Percentiles rank a stretch among this genome's conserved stretches.
These are phyloP conservation scores for Nigrograna mackinnonii DNA, from an alignment of 2,329 filamentous ascomycete species.

Conservation along the genomic window DNA sequence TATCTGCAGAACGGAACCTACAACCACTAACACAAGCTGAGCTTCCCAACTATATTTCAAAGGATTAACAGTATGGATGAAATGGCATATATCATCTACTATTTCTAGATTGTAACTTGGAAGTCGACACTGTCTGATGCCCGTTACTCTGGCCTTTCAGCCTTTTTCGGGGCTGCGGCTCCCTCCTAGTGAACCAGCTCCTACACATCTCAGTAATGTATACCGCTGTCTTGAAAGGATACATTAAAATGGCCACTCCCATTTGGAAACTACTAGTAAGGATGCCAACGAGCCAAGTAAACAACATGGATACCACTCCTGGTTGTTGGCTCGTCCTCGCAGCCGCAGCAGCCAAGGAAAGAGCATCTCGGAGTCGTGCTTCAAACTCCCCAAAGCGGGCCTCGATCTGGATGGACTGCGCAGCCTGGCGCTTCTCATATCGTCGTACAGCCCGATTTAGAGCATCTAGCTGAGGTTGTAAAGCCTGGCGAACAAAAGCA, in stretches of 20 bases:
- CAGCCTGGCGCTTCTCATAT: slow-evolving; percentile 85
- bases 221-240: slow-evolving; percentile 29
- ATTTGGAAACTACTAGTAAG: slow-evolving; percentile 25
- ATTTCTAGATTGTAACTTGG: slow-evolving; percentile 33
- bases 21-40: too few species aligned
- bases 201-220: slow-evolving; percentile 15
- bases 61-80: background rate
- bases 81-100: slow-evolving; percentile 14
- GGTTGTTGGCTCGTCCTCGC: slow-evolving; percentile 40
- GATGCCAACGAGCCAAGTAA: slow-evolving; percentile 30
- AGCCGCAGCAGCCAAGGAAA: slow-evolving; percentile 78
- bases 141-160: slow-evolving; percentile 25
- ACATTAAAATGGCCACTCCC: slow-evolving; percentile 30
- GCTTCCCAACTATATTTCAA: too few species aligned
- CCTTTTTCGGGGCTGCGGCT: slow-evolving; percentile 25
- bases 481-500: slow-evolving; percentile 63
- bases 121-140: slow-evolving; percentile 22
- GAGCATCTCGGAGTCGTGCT: slow-evolving; percentile 71
- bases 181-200: slow-evolving; percentile 23
- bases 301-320: slow-evolving; percentile 27
- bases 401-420: slow-evolving; percentile 77
- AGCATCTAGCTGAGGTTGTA: slow-evolving; percentile 84
- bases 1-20: too few species aligned
- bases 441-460: slow-evolving; percentile 85
- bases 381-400: slow-evolving; percentile 74